These are phyloP conservation scores for Yarrowia hollandica DNA, from an alignment of 805 yeast species.

Conservation along the genomic window DNA sequence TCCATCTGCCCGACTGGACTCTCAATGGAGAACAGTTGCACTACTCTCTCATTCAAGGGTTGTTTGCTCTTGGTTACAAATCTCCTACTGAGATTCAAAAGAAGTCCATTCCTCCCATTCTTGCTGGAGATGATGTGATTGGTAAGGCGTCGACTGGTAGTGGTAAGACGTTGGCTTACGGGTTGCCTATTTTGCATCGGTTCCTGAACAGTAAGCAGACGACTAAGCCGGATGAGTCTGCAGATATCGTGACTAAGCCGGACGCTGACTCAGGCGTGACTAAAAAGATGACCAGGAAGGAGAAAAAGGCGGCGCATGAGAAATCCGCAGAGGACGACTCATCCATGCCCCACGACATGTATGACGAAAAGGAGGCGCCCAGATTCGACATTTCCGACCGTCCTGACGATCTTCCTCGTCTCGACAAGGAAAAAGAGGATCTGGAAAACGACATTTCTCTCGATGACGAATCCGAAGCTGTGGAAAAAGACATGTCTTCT, in stretches of 20 bases:
- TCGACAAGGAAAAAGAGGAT: constrained; percentile 33
- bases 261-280: background rate
- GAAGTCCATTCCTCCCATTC: constrained; percentile 68
- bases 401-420: constrained; percentile 53
- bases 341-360: background rate
- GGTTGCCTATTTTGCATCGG: constrained; percentile 69
- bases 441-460: constrained; percentile 29
- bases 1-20: constrained; percentile 43
- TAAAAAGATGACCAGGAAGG: background rate
- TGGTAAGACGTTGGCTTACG: constrained; percentile 95
- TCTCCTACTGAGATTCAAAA: constrained; percentile 85
- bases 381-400: background rate
- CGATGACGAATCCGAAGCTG: constrained; percentile 2
- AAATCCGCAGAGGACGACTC: background rate
- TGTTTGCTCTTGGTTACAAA: constrained; percentile 56
- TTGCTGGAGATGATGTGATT: constrained; percentile 75
- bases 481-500: constrained; percentile 29
- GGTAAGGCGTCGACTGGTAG: constrained; percentile 98
- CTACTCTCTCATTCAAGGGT: constrained; percentile 57
- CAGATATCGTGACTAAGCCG: too few species aligned
- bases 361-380: background rate
- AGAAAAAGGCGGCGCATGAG: background rate
- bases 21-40: constrained; percentile 49
- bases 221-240: background rate
- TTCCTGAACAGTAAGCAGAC: background rate